Evolutionary conservation across 768 basidiomycete species (phyloP), one percentile per base, ranked within the genome.

Genomic region (Suillus fuscotomentosus): DNA sequence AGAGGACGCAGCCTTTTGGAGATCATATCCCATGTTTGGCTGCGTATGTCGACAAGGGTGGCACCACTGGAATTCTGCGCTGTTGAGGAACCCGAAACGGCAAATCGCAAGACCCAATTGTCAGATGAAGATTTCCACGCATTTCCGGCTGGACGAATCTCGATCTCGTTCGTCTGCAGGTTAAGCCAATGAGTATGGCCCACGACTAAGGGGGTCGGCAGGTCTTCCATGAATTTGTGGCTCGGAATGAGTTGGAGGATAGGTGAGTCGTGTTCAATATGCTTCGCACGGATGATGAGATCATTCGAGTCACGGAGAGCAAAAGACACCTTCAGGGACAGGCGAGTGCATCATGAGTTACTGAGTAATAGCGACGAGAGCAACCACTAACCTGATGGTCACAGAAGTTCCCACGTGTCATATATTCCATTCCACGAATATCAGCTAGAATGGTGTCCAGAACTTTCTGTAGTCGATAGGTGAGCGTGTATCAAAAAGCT

Each of bases 131-230:
- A 15, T 39, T 67, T 36, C 77, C 77, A 78, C 3, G 68, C 47
- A 39, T 34, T 62, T 10, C 70, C 64, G 1, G 69, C 64, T 22
- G 74, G 73, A 0, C 75, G 73, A 9, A 78, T 67, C 51, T 76
- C 77, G 8, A 78, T 62, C 41, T 55, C 20, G 10, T 60, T 62
- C 0, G 66, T 71, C 8, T 65, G 48, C 2, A 76, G 55, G 22
- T 77, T 67, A 22, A 78, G 53, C 77, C 77, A 78, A 53, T 76
- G 77, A 36, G 51, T 68, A 39, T 73, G 67, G 1, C 60, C 69
- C 9, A 65, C 45, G 1, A 78, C 62, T 20, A 78, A 45, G 0
- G 68, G 59, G 0, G 17, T 51, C 0, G 77, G 77, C 10, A 78
- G 11, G 62, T 79, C 78, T 1, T 64, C 67, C 2, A 11, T 15